phyloP scores from a whole-genome alignment of 2,329 filamentous ascomycete species.

The Lojkania enalia region DNA sequence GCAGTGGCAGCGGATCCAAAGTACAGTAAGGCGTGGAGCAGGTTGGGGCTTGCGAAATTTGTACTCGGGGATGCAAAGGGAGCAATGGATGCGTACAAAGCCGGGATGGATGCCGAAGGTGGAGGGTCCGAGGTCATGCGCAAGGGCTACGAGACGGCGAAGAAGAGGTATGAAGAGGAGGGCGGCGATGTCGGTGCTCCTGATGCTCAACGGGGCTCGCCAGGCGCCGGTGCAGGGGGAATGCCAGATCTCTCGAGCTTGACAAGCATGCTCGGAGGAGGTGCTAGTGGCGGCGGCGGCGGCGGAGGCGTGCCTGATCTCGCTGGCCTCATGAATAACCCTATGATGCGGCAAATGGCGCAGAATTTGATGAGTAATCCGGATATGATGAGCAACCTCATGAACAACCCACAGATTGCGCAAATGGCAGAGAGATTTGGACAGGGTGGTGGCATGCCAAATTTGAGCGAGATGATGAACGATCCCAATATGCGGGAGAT shows the following conservation, averaged over 20 bases:
- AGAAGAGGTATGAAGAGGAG: constrained; percentile 81
- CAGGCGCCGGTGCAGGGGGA: constrained; percentile 65
- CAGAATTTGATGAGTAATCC: constrained; percentile 98
- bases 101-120: constrained; percentile 92
- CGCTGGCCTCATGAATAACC: constrained; percentile 75
- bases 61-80: constrained; percentile 89
- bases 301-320: constrained; percentile 87
- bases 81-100: constrained; percentile 90
- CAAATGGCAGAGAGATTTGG: constrained; percentile 85
- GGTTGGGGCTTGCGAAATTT: constrained; percentile 87
- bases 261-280: constrained; percentile 52
- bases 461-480: constrained; percentile 82
- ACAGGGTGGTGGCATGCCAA: constrained; percentile 74
- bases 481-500: constrained; percentile 92
- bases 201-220: constrained; percentile 33
- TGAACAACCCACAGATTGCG: constrained; percentile 88
- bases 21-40: constrained; percentile 97
- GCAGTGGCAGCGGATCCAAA: constrained; percentile 84
- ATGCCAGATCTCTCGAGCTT: constrained; percentile 87
- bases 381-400: constrained; percentile 85
- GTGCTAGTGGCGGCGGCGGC: constrained; percentile 60
- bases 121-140: constrained; percentile 97
- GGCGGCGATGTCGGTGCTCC: constrained; percentile 58
- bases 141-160: constrained; percentile 93
- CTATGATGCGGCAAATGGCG: constrained; percentile 97